Percentiles rank a stretch among this genome's conserved stretches.
These are phyloP conservation scores for Russula sp. DNA, from an alignment of 768 basidiomycete species.

Conservation along the genomic window DNA sequence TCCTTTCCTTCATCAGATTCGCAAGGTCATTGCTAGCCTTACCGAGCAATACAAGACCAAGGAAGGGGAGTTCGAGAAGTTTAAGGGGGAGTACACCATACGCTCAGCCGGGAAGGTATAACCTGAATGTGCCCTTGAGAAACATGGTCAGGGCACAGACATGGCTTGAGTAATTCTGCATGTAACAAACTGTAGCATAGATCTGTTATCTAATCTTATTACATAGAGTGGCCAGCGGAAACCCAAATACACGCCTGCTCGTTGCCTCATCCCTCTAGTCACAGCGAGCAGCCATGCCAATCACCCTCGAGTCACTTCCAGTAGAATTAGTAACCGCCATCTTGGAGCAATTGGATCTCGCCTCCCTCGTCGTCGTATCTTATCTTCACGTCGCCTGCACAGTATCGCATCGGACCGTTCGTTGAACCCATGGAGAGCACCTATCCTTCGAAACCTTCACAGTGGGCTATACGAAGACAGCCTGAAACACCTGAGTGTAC, in stretches of 20 bases:
- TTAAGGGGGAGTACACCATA: slow-evolving; percentile 76
- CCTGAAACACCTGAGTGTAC: slow-evolving; percentile 60
- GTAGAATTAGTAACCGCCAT: slow-evolving; percentile 75
- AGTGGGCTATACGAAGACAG: slow-evolving; percentile 47
- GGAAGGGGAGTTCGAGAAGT: slow-evolving; percentile 77
- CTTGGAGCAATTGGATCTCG: slow-evolving; percentile 63
- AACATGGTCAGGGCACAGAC: not conserved
- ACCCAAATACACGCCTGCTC: not conserved
- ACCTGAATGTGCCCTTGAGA: not conserved
- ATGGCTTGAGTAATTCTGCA: not conserved
- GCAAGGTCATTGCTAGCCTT: slow-evolving; percentile 71
- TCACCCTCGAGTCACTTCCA: slow-evolving; percentile 46
- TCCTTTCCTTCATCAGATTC: slow-evolving; percentile 54
- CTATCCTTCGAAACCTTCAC: slow-evolving; percentile 59
- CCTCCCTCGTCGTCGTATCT: slow-evolving; percentile 55
- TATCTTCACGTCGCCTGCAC: slow-evolving; percentile 59
- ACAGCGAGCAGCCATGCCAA: slow-evolving; percentile 13
- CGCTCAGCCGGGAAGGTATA: slow-evolving; percentile 44
- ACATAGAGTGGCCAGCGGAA: not conserved
- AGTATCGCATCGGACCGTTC: slow-evolving; percentile 58
- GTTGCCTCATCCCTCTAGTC: too few species aligned
- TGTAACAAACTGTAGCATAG: slow-evolving; percentile 5
- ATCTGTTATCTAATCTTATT: slow-evolving; percentile 24
- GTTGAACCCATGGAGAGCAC: slow-evolving; percentile 73
- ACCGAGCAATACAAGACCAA: slow-evolving; percentile 86